Conservation (phyloP, 192 early-diverging fungal genomes). For the Coemansia sp. region DNA sequence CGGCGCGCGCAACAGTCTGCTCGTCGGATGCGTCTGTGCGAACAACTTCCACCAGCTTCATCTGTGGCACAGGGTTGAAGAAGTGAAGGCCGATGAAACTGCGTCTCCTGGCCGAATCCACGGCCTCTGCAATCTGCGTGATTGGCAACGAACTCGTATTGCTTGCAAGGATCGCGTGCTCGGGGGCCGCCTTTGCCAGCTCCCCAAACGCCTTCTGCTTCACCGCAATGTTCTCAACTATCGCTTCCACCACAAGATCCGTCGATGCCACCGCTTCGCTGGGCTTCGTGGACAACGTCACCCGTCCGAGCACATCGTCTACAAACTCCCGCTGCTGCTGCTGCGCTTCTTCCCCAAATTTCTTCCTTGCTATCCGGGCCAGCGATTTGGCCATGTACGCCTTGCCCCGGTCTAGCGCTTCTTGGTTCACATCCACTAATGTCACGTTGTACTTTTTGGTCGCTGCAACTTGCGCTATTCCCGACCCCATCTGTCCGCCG, state of each 20-base stretch:
- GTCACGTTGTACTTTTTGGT: slow-evolving; percentile 78
- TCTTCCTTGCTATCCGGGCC: slow-evolving; percentile 86
- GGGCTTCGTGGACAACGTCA: slow-evolving; percentile 68
- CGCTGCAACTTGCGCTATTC: slow-evolving; percentile 88
- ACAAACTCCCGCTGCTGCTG: slow-evolving; percentile 66
- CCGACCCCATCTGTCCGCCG: slow-evolving; percentile 85
- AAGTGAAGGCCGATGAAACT: slow-evolving; percentile 90
- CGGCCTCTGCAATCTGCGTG: slow-evolving; percentile 71
- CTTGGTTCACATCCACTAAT: slow-evolving; percentile 78
- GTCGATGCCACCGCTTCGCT: slow-evolving; percentile 60
- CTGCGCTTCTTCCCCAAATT: slow-evolving; percentile 69
- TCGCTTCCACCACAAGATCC: slow-evolving; percentile 92
- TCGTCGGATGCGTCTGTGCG: slow-evolving; percentile 64
- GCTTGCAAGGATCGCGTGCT: slow-evolving; percentile 76
- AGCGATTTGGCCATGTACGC: slow-evolving; percentile 85
- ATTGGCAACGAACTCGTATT: slow-evolving; percentile 95
- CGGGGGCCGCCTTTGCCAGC: slow-evolving; percentile 73
- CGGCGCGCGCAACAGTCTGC: slow-evolving; percentile 63
- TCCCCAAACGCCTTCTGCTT: slow-evolving; percentile 82
- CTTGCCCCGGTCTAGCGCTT: slow-evolving; percentile 74
- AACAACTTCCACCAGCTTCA: slow-evolving; percentile 97
- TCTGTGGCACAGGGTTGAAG: slow-evolving; percentile 98
- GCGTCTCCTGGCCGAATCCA: slow-evolving; percentile 53
- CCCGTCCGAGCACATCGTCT: slow-evolving; percentile 67
- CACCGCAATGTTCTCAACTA: slow-evolving; percentile 88